Evolutionary conservation across 495 filamentous ascomycete species (phyloP).

Genomic region (Penicillium coprophilum): DNA sequence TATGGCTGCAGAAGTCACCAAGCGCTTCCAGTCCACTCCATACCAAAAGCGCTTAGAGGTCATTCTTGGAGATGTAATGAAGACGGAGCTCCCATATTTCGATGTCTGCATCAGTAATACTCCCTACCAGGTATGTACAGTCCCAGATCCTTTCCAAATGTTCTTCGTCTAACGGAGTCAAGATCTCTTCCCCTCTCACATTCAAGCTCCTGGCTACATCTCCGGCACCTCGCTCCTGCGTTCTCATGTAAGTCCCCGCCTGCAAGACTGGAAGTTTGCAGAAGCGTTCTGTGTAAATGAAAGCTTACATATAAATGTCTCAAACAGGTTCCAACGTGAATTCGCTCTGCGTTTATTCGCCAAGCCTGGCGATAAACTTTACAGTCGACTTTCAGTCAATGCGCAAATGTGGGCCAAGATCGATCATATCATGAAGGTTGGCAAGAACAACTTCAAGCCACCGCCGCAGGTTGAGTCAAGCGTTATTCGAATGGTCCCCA

Average conservation of each 20-base stretch:
- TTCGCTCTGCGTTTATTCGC: slow-evolving; percentile 77
- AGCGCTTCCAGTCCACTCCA: slow-evolving; percentile 85
- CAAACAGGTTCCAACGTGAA: slow-evolving; percentile 58
- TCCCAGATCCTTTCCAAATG: background rate
- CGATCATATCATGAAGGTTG: slow-evolving; percentile 87
- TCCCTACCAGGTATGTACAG: slow-evolving; percentile 66
- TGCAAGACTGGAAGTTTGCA: background rate
- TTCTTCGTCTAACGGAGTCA: slow-evolving; percentile 9
- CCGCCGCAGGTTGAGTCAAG: slow-evolving; percentile 87
- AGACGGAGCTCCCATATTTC: slow-evolving; percentile 80
- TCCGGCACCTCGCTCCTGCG: slow-evolving; percentile 70
- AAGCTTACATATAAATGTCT: slow-evolving; percentile 5
- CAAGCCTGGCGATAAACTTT: slow-evolving; percentile 76
- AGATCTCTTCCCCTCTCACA: slow-evolving; percentile 88
- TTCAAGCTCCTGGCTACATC: slow-evolving; percentile 82
- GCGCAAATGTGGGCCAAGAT: slow-evolving; percentile 93
- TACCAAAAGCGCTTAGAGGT: slow-evolving; percentile 78
- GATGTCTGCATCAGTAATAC: slow-evolving; percentile 94
- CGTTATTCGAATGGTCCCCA: slow-evolving; percentile 74
- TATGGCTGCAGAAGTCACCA: slow-evolving; percentile 96
- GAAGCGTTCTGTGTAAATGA: background rate
- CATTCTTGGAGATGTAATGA: slow-evolving; percentile 90
- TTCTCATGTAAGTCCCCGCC: slow-evolving; percentile 71
- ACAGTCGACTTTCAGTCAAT: slow-evolving; percentile 83
- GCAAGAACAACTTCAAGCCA: slow-evolving; percentile 91